Base-by-base conservation (phyloP, 169 alveolate species). In the Theileria annulata region DNA sequence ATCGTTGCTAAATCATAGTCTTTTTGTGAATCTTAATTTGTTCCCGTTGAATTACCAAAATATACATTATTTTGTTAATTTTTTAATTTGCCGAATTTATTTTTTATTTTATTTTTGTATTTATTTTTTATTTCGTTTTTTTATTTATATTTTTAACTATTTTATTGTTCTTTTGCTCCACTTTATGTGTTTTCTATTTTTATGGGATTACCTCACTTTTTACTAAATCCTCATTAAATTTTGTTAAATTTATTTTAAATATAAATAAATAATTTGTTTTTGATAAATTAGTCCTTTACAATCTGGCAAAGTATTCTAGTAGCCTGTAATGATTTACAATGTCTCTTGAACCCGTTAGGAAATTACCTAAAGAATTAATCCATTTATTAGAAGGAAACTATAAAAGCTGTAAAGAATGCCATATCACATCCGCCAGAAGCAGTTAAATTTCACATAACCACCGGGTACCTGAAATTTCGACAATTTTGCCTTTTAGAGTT, bases 1-100 rank as follows among this genome's bases (percentile, higher is more conserved):
- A 74, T 87, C 6, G 79, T 72, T 35, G 79, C 79, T 23, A 79
- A 79, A 47, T 71, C 60, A 21, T 56, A 62, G 62, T 56, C 49
- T 10, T 79, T 72, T 35, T 74, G 58, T 19, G 71, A 79, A 62
- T 71, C 60, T 49, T 56, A 62, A 63, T 59, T 49, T 60, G 60
- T 27, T 37, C 54, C 37, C 12, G 19, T 63, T 62, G 37, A 21
- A 49, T 63, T 30, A 33, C 9, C 79, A 31, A 15, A 30, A 28
- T 1, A 30, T 49, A 35, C 71, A 21, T 3, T 27, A 30, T 71
- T 49, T 28, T 71, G 64, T 67, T 67, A 47, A 19, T 37, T 21
- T 71, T 71, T 0, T 49, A 23, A 25, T 12, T 19, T 19, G 23
- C 33, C 56, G 15, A 0, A 25, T 51, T 25, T 8, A 42, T 62